These are phyloP conservation scores for Lactarius quietus DNA, from an alignment of 768 basidiomycete genomes.

Conservation along the genomic window DNA sequence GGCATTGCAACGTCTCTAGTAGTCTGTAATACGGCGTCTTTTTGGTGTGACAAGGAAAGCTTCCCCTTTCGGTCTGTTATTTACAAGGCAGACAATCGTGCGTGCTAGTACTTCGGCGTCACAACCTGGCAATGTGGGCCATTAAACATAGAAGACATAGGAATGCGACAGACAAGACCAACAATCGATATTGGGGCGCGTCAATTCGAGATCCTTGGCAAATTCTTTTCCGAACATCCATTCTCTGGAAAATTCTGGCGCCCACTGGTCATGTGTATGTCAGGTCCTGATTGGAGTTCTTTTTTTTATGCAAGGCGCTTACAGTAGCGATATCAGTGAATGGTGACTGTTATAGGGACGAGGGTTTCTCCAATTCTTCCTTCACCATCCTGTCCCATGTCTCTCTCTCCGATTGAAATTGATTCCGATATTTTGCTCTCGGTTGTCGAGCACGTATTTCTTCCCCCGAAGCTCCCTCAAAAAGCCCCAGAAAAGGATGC, in stretches of 20 bases:
- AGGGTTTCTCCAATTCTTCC: not conserved
- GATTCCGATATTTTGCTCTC: not conserved
- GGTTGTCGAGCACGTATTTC: slow-evolving; percentile 11
- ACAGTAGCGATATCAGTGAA: no score
- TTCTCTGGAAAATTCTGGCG: not conserved
- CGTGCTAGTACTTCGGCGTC: not conserved
- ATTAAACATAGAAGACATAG: no score
- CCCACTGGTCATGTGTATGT: no score
- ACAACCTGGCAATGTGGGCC: no score
- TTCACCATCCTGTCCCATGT: not conserved
- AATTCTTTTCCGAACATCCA: not conserved
- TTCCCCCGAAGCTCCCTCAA: slow-evolving; percentile 20
- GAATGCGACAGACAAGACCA: not conserved
- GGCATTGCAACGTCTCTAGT: not conserved
- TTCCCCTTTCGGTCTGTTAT: not conserved
- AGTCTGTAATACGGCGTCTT: not conserved
- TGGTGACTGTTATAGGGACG: not conserved
- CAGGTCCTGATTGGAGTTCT: not conserved
- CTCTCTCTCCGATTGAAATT: not conserved
- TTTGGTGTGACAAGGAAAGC: not conserved
- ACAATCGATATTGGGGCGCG: not conserved
- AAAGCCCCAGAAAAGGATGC: not conserved
- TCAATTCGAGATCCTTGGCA: not conserved
- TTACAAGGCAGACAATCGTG: no score
- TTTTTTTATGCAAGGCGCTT: not conserved